Percentiles rank a stretch among this genome's conserved stretches.
These are phyloP conservation scores for Suillus sp. DNA, from an alignment of 768 basidiomycete species.

Conservation along the genomic window DNA sequence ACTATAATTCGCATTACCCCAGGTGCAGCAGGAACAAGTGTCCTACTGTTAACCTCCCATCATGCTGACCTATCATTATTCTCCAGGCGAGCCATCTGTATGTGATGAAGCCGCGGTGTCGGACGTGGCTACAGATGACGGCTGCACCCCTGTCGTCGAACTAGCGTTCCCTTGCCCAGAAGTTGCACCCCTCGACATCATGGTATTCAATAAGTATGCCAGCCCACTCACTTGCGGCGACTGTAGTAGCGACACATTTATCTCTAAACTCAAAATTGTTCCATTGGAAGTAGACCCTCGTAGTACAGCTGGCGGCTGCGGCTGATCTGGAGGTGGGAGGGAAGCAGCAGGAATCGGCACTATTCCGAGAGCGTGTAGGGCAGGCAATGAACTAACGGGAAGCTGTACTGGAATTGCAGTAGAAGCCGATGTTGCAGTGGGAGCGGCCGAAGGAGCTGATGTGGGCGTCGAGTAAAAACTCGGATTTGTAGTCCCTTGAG, in stretches of 20 bases:
- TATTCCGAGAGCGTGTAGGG: conserved; percentile 73
- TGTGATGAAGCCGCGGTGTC: neutral
- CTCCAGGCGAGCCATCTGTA: neutral
- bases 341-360: conserved; percentile 64
- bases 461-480: conserved; percentile 32
- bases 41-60: neutral
- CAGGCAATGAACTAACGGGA: conserved; percentile 57
- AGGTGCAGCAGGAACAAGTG: neutral
- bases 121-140: neutral
- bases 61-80: neutral
- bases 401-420: conserved; percentile 65
- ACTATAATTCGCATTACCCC: neutral
- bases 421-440: conserved; percentile 38
- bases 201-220: conserved; percentile 68
- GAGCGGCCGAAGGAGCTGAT: conserved; percentile 34
- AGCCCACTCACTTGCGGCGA: conserved; percentile 77
- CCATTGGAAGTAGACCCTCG: conserved; percentile 73
- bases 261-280: conserved; percentile 71
- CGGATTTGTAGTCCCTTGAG: conserved; percentile 25
- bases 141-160: neutral
- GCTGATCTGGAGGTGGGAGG: conserved; percentile 53
- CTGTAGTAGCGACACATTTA: conserved; percentile 75
- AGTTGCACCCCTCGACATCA: conserved; percentile 52
- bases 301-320: conserved; percentile 76
- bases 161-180: conserved; percentile 24